Evolutionary conservation across 306 rosid genomes (phyloP), one percentile per base, ranked within the genome.

Genomic region (Dalbergia oliveri): DNA sequence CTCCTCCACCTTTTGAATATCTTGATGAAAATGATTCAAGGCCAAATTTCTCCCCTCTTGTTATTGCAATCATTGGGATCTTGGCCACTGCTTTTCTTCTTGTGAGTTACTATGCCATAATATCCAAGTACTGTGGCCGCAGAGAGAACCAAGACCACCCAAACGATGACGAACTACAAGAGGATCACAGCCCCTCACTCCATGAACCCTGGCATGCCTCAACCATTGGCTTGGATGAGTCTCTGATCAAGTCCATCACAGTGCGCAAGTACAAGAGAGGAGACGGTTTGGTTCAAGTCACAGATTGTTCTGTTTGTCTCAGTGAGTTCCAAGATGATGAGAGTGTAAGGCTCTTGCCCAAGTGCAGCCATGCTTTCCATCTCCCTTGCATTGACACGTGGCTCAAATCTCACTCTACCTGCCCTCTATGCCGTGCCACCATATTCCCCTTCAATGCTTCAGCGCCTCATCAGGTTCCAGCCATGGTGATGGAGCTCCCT

Each of bases 301-400:
- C 88, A 3, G 94, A 89, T 81, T 94, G 98, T 75, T 88, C 94
- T 6, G 97, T 94, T 67, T 94, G 98, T 75, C 88, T 94, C 3
- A 85, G 90, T 72, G 98, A 92, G 81, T 91, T 94, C 84, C 49
- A 91, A 82, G 93, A 94, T 16, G 88, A 72, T 43, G 97, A 94
- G 33, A 80, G 80, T 54, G 45, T 94, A 44, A 88, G 89, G 66
- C 84, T 91, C 6, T 85, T 94, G 86, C 98, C 98, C 0, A 90
- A 88, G 58, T 94, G 98, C 44, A 87, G 83, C 73, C 98, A 94
- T 74, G 95, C 89, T 51, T 94, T 94, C 69, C 98, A 94, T 59
- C 84, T 83, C 39, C 90, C 88, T 15, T 94, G 98, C 73, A 91
- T 94, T 51, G 97, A 92, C 53, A 90, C 87, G 9, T 94, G 98